Evolutionary conservation across 2,329 filamentous ascomycete species (phyloP).

Genomic region (Decorospora gaudefroyi): DNA sequence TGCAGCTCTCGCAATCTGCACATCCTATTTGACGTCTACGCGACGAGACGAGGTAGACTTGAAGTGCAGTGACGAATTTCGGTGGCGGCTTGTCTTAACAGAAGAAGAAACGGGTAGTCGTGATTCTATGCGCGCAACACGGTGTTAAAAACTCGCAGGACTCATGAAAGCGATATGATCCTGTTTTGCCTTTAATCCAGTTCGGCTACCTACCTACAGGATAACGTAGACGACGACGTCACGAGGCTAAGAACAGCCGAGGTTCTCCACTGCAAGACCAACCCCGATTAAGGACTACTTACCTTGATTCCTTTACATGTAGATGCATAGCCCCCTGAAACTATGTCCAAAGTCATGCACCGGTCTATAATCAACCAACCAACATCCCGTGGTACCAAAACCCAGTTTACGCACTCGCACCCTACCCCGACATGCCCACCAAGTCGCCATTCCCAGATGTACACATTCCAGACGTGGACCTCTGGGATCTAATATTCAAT

Average conservation of each 20-base stretch:
- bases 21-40: too few species aligned
- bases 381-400: too few species aligned
- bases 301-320: neutral
- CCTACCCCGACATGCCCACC: constrained; percentile 19
- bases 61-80: too few species aligned
- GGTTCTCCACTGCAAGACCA: constrained; percentile 7
- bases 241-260: constrained; percentile 3
- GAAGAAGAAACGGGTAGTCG: too few species aligned
- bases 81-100: too few species aligned
- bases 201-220: neutral
- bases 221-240: constrained; percentile 3
- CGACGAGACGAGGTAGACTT: too few species aligned
- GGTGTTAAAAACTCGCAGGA: too few species aligned
- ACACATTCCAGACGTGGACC: constrained; percentile 26
- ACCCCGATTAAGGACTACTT: neutral
- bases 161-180: too few species aligned
- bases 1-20: too few species aligned
- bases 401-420: neutral
- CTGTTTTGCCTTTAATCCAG: neutral
- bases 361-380: neutral
- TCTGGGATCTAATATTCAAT: constrained; percentile 33
- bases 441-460: constrained; percentile 32
- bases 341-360: too few species aligned
- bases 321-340: too few species aligned
- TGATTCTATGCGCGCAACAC: too few species aligned